Conservation (phyloP, 495 filamentous ascomycete species). For the Aspergillus bridgeri region DNA sequence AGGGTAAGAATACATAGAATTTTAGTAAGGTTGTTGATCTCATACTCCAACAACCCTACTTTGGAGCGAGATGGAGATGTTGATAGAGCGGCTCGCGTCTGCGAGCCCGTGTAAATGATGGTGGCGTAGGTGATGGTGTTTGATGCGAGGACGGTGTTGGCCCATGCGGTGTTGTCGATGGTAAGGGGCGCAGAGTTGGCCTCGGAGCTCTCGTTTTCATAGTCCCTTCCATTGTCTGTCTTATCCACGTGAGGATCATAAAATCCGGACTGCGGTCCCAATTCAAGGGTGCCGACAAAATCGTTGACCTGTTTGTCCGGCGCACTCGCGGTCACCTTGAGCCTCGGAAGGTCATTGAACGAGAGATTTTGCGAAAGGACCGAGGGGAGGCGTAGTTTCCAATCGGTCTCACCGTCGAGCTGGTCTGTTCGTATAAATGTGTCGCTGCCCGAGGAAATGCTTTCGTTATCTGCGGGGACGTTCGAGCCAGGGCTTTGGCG, state of each 20-base stretch:
- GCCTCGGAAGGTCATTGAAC: conserved; percentile 62
- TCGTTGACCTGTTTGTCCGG: conserved; percentile 92
- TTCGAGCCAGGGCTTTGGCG: conserved; percentile 8
- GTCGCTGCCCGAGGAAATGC: conserved; percentile 57
- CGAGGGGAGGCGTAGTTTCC: conserved; percentile 91
- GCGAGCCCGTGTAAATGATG: conserved; percentile 89
- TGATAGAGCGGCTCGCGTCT: conserved; percentile 91
- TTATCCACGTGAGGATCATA: conserved; percentile 47
- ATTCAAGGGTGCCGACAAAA: conserved; percentile 81
- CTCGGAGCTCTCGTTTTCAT: conserved; percentile 24
- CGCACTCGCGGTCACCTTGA: conserved; percentile 78
- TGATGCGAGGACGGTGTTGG: conserved; percentile 93
- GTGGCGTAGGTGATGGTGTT: conserved; percentile 83
- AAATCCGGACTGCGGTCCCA: conserved; percentile 39
- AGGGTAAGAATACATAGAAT: conserved; percentile 90
- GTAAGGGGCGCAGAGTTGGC: conserved; percentile 66
- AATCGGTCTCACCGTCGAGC: conserved; percentile 97
- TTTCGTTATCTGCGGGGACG: conserved; percentile 10
- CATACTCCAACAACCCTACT: conserved; percentile 86
- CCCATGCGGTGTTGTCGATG: conserved; percentile 98
- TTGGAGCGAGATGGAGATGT: conserved; percentile 90
- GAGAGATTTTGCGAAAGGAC: conserved; percentile 73
- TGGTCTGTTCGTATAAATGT: conserved; percentile 98
- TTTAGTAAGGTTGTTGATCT: conserved; percentile 98
- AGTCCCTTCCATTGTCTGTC: conserved; percentile 15